Percentiles rank a stretch among this genome's conserved stretches.
Evolutionary conservation across 2,329 filamentous ascomycete genomes (phyloP).

Genomic region (Pseudogymnoascus sp.): DNA sequence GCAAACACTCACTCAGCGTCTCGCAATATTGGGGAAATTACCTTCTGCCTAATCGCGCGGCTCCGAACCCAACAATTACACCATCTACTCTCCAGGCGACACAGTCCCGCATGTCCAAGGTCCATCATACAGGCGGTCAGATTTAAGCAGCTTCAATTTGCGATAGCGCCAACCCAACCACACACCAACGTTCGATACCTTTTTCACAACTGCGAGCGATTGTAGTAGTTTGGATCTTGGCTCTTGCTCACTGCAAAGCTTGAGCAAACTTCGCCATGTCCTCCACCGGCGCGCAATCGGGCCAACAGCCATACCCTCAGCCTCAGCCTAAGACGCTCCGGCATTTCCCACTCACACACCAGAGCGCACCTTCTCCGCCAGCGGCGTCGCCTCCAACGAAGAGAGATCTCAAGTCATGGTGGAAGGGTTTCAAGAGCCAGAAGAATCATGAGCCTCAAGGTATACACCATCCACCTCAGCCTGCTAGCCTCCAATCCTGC

Average conservation of each 20-base stretch:
- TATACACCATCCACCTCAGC: slow-evolving; percentile 30
- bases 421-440: slow-evolving; percentile 79
- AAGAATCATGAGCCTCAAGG: slow-evolving; percentile 49
- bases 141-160: neutral
- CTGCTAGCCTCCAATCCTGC: neutral
- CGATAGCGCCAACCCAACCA: neutral
- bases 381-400: slow-evolving; percentile 68
- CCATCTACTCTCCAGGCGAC: neutral
- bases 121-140: neutral
- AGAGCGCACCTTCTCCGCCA: slow-evolving; percentile 12
- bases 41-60: neutral
- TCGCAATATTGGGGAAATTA: neutral
- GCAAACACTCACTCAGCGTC: neutral
- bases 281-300: neutral
- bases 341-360: neutral
- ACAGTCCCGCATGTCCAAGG: neutral
- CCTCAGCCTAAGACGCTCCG: neutral
- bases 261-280: slow-evolving; percentile 4
- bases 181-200: neutral
- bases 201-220: neutral
- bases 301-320: neutral
- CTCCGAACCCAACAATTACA: neutral
- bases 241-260: neutral
- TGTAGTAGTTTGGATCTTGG: neutral
- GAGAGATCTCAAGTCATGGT: slow-evolving; percentile 90